Base-by-base conservation (phyloP, 2,329 filamentous ascomycete species). In the Cadophora gregata region DNA sequence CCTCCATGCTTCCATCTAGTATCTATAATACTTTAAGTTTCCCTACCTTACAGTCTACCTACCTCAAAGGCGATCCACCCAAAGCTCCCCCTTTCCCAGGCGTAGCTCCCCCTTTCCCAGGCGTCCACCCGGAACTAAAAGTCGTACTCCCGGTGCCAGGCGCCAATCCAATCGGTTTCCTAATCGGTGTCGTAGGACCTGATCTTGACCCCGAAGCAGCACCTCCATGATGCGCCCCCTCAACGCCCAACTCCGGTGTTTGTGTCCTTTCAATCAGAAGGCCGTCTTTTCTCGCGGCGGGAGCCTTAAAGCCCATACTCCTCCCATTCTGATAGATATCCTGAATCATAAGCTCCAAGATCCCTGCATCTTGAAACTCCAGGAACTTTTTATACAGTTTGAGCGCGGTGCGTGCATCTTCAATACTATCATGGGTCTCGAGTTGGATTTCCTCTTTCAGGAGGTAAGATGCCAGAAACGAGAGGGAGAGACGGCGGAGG, bases 401-500 rank as follows among this genome's bases (percentile, higher is more conserved):
- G 48, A 98, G 83, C 0, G 96, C 96, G 48, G 95, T 97, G 29
- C 91, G 86, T 0, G 96, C 94, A 78, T 99, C 96, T 79, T 98
- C 96, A 72, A 99, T 96, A 12, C 91, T 95, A 79, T 99, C 96
- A 79, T 99, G 96, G 7, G 90, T 93, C 71, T 93, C 91, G 75
- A 93, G 86, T 79, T 99, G 96, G 68, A 99, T 97, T 75, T 95
- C 93, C 79, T 98, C 93, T 74, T 93, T 93, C 50, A 99, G 88
- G 9, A 99, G 85, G 62, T 90, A 89, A 91, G 93, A 97, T 0
- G 96, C 94, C 21, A 99, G 81, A 77, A 97, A 98, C 31, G 95
- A 92, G 24, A 99, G 84, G 8, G 91, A 96, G 1, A 99, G 86
- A 76, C 94, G 96, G n/a, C 96, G 89, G 62, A 93, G 86, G 36